Evolutionary conservation across 31 red algal genomes (phyloP), one percentile per base, ranked within the genome.

Genomic region (Bonnemaisonia californica): DNA sequence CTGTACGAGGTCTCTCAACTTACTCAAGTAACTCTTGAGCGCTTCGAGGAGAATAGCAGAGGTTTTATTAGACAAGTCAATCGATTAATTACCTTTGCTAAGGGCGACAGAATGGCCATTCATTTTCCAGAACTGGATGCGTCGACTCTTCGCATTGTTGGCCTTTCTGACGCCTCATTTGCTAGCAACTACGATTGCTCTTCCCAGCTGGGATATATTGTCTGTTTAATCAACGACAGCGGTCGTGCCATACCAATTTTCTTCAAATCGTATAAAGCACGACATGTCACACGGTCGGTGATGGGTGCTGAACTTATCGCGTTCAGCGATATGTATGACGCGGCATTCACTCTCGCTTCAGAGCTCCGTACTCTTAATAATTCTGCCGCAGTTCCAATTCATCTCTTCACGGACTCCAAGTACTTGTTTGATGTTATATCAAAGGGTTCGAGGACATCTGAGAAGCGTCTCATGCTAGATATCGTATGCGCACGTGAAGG

Each of bases 261-360:
- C 26, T 83, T 54, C 40, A 56, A 57, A n/a, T 71, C 24, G 2
- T 71, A 71, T 26, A 83, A 83, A 39, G 59, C 65, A 3, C 34
- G 62, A 9, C 62, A 33, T 13, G 65, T 71, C 42, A 69, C 64
- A 12, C 68, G 65, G 3, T 71, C 64, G 4, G 22, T 69, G 3
- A 42, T 83, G 23, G 79, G 26, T 4, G 71, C 58, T 33, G 76
- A 80, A 31, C 58, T 80, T 4, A 65, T 65, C 36, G 76, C 76
- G 34, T 80, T 80, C 76, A 41, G 31, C 36, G 76, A 80, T 80
- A 65, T 80, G 76, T 80, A 28, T 51, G 60, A 80, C 39, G 76
- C 40, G 7, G 76, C 76, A 9, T 65, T 18, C 36, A 39, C 76
- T 7, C 31, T 80, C 4, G 29, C 31, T 18, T 26, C 35, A 32